Conservation (phyloP, 1,284 basidiomycete genomes). For the Trametes hirsuta region DNA sequence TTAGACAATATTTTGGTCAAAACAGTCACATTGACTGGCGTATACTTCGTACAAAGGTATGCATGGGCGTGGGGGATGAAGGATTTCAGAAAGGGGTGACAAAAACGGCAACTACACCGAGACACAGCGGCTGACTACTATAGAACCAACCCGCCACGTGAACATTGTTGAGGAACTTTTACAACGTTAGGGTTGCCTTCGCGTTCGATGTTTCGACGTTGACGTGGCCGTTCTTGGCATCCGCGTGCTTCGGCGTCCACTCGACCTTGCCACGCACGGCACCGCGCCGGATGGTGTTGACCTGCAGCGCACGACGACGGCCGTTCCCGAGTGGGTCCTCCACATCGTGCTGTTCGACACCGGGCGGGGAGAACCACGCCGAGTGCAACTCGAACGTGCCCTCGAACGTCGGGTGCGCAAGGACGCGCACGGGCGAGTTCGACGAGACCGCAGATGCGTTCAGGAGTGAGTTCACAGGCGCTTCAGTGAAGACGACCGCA, state of each 20-base stretch:
- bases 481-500: slow-evolving; percentile 35
- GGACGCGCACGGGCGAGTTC: slow-evolving; percentile 35
- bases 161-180: too few relatives aligned
- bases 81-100: too few relatives aligned
- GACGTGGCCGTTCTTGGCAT: slow-evolving; percentile 4
- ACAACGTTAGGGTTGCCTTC: not conserved
- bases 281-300: not conserved
- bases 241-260: slow-evolving; percentile 4
- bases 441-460: slow-evolving; percentile 36
- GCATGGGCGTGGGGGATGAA: too few relatives aligned
- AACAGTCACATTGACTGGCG: too few relatives aligned
- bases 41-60: too few relatives aligned
- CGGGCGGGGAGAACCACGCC: slow-evolving; percentile 26
- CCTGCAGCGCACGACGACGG: slow-evolving; percentile 1
- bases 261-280: not conserved
- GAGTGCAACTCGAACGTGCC: slow-evolving; percentile 42
- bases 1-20: too few relatives aligned
- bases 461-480: slow-evolving; percentile 46
- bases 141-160: too few relatives aligned
- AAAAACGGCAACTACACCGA: too few relatives aligned
- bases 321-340: slow-evolving; percentile 18
- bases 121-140: too few relatives aligned
- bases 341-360: not conserved
- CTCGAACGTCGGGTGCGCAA: slow-evolving; percentile 46
- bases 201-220: slow-evolving; percentile 10